Evolutionary conservation across 345 rosid genomes (phyloP).

Genomic region (Ceriops tagal): DNA sequence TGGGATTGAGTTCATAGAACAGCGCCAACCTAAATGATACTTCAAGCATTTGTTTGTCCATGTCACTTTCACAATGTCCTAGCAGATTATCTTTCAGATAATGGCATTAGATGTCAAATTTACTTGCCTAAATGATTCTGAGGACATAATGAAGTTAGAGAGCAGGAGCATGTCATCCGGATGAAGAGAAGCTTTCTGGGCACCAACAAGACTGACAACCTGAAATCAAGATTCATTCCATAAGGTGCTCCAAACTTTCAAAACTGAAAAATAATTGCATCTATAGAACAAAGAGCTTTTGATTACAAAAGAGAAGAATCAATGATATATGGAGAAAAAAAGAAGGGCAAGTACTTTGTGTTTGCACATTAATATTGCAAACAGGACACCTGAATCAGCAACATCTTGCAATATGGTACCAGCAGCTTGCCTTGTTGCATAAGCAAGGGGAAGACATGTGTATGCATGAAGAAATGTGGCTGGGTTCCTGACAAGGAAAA

Average conservation of each 20-base stretch:
- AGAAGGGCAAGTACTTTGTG: conserved; percentile 48
- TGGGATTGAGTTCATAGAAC: too few species aligned
- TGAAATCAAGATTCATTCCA: conserved; percentile 32
- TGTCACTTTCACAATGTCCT: too few species aligned
- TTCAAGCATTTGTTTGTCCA: too few species aligned
- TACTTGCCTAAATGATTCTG: conserved; percentile 87
- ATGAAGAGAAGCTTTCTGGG: conserved; percentile 94
- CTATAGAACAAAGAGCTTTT: neutral
- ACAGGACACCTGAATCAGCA: conserved; percentile 81
- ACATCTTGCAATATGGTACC: conserved; percentile 86
- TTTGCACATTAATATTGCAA: conserved; percentile 80
- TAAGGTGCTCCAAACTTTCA: conserved; percentile 6
- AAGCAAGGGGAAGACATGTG: conserved; percentile 88
- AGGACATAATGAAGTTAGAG: conserved; percentile 82
- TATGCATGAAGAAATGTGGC: conserved; percentile 95
- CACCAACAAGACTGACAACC: conserved; percentile 96
- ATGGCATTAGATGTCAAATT: conserved; percentile 7
- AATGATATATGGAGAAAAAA: neutral
- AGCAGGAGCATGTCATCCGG: conserved; percentile 93
- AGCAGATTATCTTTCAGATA: too few species aligned
- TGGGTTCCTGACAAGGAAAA: conserved; percentile 61
- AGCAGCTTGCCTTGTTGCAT: conserved; percentile 75
- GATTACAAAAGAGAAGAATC: neutral
- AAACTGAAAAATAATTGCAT: neutral
- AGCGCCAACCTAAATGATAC: too few species aligned